Conservation (phyloP, 805 yeast species). For the Barnettozyma vustinii region DNA sequence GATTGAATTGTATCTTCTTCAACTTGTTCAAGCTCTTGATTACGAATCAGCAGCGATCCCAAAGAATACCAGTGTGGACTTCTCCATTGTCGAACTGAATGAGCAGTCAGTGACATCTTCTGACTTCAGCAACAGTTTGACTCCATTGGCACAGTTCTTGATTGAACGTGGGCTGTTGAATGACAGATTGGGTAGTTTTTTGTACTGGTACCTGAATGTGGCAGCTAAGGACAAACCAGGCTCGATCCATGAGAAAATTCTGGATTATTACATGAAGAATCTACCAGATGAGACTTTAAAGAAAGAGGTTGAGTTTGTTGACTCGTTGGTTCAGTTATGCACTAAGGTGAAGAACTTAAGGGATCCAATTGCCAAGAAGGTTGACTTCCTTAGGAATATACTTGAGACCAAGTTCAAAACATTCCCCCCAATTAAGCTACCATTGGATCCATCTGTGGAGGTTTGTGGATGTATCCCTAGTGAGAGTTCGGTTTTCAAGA, state of each 20-base stretch:
- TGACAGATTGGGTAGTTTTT: slow-evolving; percentile 66
- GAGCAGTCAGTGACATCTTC: slow-evolving; percentile 24
- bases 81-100: slow-evolving; percentile 32
- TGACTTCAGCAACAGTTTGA: slow-evolving; percentile 25
- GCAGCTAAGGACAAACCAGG: slow-evolving; percentile 68
- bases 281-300: slow-evolving; percentile 29
- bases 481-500: slow-evolving; percentile 82
- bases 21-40: slow-evolving; percentile 85
- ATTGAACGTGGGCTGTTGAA: slow-evolving; percentile 66
- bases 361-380: slow-evolving; percentile 74
- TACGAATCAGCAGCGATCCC: slow-evolving; percentile 45
- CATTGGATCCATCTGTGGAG: slow-evolving; percentile 74
- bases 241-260: slow-evolving; percentile 39
- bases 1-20: slow-evolving; percentile 74
- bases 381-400: slow-evolving; percentile 54
- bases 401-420: slow-evolving; percentile 35
- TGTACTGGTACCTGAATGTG: slow-evolving; percentile 90
- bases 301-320: slow-evolving; percentile 66
- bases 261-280: slow-evolving; percentile 40
- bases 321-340: slow-evolving; percentile 60
- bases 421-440: slow-evolving; percentile 60
- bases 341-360: slow-evolving; percentile 55
- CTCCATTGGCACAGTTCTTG: slow-evolving; percentile 71
- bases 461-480: slow-evolving; percentile 75
- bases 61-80: slow-evolving; percentile 26